phyloP scores from a whole-genome alignment of 192 early-diverging fungal genomes.

The Podila horticola region DNA sequence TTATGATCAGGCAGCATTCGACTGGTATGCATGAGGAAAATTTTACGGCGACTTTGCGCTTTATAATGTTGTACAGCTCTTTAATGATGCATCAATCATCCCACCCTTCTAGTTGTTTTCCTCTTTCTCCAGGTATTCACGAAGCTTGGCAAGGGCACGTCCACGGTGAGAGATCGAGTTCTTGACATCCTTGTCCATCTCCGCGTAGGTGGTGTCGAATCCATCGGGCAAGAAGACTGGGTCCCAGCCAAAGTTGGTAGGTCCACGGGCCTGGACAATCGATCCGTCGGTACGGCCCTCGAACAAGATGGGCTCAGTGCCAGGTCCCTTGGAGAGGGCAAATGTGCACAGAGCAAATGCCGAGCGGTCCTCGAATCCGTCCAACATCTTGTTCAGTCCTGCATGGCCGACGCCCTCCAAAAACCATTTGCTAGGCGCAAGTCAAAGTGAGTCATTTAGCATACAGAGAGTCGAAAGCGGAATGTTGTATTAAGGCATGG shows the following conservation, averaged over 20 bases:
- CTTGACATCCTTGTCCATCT: conserved; percentile 86
- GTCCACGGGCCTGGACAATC: conserved; percentile 89
- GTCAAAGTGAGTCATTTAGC: too few species aligned
- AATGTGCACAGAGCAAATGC: conserved; percentile 94
- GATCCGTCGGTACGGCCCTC: conserved; percentile 85
- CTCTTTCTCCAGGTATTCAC: conserved; percentile 38
- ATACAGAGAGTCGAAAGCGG: too few species aligned
- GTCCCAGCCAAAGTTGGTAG: conserved; percentile 94
- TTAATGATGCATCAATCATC: too few species aligned
- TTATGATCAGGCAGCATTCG: too few species aligned
- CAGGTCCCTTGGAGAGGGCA: conserved; percentile 86
- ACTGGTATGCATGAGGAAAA: too few species aligned
- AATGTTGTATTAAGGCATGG: too few species aligned
- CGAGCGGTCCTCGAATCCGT: conserved; percentile 88
- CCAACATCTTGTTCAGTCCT: conserved; percentile 85
- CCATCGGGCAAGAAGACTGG: conserved; percentile 92
- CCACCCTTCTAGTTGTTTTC: background rate
- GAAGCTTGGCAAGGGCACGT: conserved; percentile 77
- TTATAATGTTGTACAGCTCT: too few species aligned
- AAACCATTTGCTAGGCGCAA: conserved; percentile 90
- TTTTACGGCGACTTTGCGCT: too few species aligned
- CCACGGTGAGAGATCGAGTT: conserved; percentile 93
- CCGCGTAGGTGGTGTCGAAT: conserved; percentile 80
- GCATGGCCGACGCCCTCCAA: conserved; percentile 81
- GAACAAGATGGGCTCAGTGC: conserved; percentile 85